phyloP scores from a whole-genome alignment of 129 eudicot genomes.

The Ambrosia artemisiifolia region DNA sequence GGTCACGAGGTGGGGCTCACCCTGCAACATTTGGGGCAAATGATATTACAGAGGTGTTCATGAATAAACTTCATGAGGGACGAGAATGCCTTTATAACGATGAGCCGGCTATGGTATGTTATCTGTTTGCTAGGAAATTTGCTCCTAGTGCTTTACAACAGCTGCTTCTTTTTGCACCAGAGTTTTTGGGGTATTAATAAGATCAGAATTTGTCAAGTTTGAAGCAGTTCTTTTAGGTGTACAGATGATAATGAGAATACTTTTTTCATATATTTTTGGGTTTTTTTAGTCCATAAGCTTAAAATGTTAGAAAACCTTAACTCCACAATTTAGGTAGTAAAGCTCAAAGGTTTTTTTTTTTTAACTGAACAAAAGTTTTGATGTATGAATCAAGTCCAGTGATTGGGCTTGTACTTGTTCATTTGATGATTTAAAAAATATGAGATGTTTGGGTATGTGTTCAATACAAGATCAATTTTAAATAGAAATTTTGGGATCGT shows the following conservation, averaged over 20 bases:
- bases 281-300: conserved; percentile 11
- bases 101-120: conserved; percentile 43
- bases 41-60: conserved; percentile 51
- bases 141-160: conserved; percentile 77
- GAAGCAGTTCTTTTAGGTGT: conserved; percentile 12
- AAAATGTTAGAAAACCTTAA: background rate
- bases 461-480: too few species aligned
- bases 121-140: conserved; percentile 76
- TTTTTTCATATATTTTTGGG: background rate
- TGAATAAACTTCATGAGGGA: conserved; percentile 53
- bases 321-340: background rate
- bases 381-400: background rate
- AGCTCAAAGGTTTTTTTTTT: background rate
- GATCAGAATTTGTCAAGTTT: conserved; percentile 4
- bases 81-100: conserved; percentile 56
- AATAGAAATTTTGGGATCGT: too few species aligned
- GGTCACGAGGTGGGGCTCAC: conserved; percentile 74
- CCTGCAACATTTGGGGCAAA: conserved; percentile 61
- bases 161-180: conserved; percentile 49
- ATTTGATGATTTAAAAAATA: too few species aligned
- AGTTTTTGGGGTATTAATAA: conserved; percentile 55
- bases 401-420: background rate
- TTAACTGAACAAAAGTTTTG: conserved; percentile 3
- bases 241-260: conserved; percentile 9
- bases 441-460: too few species aligned